Conservation (phyloP, 192 early-diverging fungal species). For the Coemansia pectinata region DNA sequence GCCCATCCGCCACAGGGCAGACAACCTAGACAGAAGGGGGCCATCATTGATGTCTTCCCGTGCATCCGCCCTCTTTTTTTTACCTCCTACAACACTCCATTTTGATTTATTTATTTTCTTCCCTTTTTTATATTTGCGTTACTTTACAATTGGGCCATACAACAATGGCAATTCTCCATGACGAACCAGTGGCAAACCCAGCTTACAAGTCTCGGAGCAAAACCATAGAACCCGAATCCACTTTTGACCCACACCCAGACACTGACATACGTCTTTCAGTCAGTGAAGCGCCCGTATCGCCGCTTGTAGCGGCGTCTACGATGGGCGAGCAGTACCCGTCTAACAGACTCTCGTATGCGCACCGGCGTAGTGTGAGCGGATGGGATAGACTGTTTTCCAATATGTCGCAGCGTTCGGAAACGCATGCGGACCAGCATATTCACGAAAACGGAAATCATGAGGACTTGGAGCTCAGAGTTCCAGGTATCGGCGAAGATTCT, state of each 20-base stretch:
- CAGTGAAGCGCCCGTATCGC: constrained; percentile 21
- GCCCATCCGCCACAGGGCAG: neutral
- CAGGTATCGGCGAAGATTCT: constrained; percentile 44
- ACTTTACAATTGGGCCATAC: neutral
- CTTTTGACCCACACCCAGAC: neutral
- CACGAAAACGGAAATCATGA: constrained; percentile 9
- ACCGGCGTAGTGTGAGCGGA: constrained; percentile 46
- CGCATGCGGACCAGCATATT: constrained; percentile 15
- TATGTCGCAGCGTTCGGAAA: constrained; percentile 41
- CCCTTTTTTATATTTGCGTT: neutral
- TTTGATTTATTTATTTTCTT: neutral
- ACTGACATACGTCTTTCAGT: neutral
- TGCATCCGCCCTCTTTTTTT: neutral
- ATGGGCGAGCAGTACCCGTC: constrained; percentile 28
- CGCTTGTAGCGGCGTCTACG: constrained; percentile 26
- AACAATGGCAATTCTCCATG: neutral
- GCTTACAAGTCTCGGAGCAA: neutral
- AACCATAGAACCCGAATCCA: neutral
- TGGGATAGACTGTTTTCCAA: constrained; percentile 49
- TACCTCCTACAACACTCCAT: neutral
- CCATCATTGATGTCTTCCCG: neutral
- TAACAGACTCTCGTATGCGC: constrained; percentile 48
- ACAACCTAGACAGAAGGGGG: neutral
- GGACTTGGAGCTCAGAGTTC: constrained; percentile 26
- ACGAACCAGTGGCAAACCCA: neutral